phyloP scores from a whole-genome alignment of 2,329 filamentous ascomycete species.

The Stemphylium vesicarium region DNA sequence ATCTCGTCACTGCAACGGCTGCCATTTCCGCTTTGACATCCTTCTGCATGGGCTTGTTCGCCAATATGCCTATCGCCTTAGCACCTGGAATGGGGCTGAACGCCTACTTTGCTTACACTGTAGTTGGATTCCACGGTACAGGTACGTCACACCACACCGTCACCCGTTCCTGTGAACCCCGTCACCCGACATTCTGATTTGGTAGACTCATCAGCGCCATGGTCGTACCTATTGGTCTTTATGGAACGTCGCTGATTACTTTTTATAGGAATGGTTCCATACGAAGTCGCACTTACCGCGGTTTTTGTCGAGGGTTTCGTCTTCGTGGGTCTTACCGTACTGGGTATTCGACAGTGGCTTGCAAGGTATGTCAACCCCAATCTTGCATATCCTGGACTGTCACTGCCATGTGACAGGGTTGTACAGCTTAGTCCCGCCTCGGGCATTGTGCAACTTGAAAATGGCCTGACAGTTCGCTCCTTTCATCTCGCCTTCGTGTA shows the following conservation, averaged over 20 bases:
- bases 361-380: slow-evolving; percentile 27
- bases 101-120: slow-evolving; percentile 83
- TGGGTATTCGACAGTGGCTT: slow-evolving; percentile 76
- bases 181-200: slow-evolving; percentile 13
- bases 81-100: slow-evolving; percentile 83
- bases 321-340: slow-evolving; percentile 77
- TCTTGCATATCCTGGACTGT: neutral
- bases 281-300: slow-evolving; percentile 77
- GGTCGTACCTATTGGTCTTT: slow-evolving; percentile 3
- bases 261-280: slow-evolving; percentile 64
- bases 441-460: neutral
- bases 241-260: slow-evolving; percentile 24
- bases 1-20: slow-evolving; percentile 83
- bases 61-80: slow-evolving; percentile 78
- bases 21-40: slow-evolving; percentile 79
- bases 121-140: slow-evolving; percentile 77
- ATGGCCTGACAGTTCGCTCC: neutral
- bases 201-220: slow-evolving; percentile 1
- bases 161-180: no score
- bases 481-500: slow-evolving; percentile 35
- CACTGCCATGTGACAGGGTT: neutral
- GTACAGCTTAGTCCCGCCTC: slow-evolving; percentile 35
- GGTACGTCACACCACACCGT: slow-evolving; percentile 52
- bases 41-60: slow-evolving; percentile 84
- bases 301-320: slow-evolving; percentile 90